These are phyloP conservation scores for Eremothecium coryli DNA, from an alignment of 1,139 yeast genomes.

Conservation along the genomic window DNA sequence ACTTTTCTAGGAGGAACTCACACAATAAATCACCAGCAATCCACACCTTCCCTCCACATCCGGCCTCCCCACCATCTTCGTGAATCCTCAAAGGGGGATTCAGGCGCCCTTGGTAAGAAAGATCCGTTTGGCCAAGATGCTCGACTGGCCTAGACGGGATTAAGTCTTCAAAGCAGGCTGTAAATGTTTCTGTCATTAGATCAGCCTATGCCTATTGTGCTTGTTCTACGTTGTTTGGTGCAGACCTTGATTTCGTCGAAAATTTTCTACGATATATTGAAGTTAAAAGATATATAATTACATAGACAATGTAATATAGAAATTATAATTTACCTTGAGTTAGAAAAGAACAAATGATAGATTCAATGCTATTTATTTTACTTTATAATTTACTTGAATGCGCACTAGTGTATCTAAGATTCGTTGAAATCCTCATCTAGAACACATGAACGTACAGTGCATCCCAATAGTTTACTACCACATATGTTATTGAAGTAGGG, in stretches of 20 bases:
- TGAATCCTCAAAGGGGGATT: constrained; percentile 34
- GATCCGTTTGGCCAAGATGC: constrained; percentile 35
- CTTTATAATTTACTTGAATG: not conserved
- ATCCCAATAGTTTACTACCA: constrained; percentile 24
- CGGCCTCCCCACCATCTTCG: constrained; percentile 49
- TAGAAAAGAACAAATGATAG: not conserved
- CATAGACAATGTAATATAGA: no score
- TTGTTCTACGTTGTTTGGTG: constrained; percentile 11
- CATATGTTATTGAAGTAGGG: constrained; percentile 19
- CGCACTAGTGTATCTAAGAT: not conserved
- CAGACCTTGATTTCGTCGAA: no score
- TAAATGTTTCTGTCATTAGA: constrained; percentile 4
- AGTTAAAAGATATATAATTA: no score
- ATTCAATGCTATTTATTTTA: not conserved
- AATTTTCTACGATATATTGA: no score
- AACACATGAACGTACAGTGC: constrained; percentile 22
- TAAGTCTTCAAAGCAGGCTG: constrained; percentile 14
- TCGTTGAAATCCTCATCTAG: constrained; percentile 18
- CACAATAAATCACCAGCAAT: constrained; percentile 47
- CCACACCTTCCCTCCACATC: constrained; percentile 57
- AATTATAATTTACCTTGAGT: no score
- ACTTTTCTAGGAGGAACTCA: constrained; percentile 33
- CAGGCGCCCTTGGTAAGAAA: constrained; percentile 37
- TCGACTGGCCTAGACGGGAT: constrained; percentile 21
- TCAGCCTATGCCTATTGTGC: no score